A percentile compares a stretch with the other conserved stretches of the same genome.
These are phyloP conservation scores for Tulasnella sp. DNA, from an alignment of 768 basidiomycete species.

Conservation along the genomic window DNA sequence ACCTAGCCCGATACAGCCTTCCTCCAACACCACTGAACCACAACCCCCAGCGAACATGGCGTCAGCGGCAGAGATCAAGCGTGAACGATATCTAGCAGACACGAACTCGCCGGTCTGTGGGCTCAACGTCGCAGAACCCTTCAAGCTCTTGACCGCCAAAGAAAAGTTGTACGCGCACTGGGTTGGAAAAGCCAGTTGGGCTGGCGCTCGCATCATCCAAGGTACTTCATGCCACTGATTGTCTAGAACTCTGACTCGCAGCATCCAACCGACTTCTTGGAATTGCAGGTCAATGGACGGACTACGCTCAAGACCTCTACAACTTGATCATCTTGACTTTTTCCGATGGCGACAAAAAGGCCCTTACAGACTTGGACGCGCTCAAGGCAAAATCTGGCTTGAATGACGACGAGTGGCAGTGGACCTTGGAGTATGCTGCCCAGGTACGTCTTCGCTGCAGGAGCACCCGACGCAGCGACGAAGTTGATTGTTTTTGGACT, in stretches of 20 bases:
- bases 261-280: neutral
- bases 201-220: slow-evolving; percentile 81
- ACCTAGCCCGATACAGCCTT: neutral
- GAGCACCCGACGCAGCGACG: neutral
- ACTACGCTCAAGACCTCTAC: slow-evolving; percentile 53
- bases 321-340: slow-evolving; percentile 40
- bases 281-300: slow-evolving; percentile 67
- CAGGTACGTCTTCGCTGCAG: slow-evolving; percentile 56
- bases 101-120: slow-evolving; percentile 73
- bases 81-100: slow-evolving; percentile 76
- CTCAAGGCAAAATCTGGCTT: slow-evolving; percentile 62
- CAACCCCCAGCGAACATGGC: slow-evolving; percentile 19
- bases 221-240: slow-evolving; percentile 38
- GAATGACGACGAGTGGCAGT: slow-evolving; percentile 64
- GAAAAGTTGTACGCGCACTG: slow-evolving; percentile 82
- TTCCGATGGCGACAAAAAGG: slow-evolving; percentile 3
- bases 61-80: slow-evolving; percentile 12
- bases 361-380: slow-evolving; percentile 51
- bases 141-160: slow-evolving; percentile 57
- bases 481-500: neutral
- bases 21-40: neutral
- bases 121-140: slow-evolving; percentile 68
- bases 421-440: slow-evolving; percentile 68
- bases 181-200: slow-evolving; percentile 67
- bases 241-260: neutral